A percentile compares a stretch with the other conserved stretches of the same genome.
Evolutionary conservation across 176 grass and related monocot genomes (phyloP).

Genomic region (Carex parvula): DNA sequence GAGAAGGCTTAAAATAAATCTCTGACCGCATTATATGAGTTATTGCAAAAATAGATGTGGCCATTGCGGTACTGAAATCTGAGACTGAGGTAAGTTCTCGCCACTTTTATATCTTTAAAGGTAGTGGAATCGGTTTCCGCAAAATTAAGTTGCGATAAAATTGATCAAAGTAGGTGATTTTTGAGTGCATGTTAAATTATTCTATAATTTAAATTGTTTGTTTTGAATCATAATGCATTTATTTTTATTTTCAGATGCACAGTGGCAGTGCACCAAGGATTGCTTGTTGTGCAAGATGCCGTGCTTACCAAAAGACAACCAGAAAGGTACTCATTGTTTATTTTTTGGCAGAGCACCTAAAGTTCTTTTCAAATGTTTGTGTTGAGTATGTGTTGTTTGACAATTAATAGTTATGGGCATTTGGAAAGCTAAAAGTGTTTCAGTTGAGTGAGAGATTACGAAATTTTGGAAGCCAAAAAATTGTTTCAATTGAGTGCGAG

Average conservation of each 20-base stretch:
- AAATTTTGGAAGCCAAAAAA: too few species aligned
- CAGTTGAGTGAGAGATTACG: too few species aligned
- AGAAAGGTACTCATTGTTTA: constrained; percentile 45
- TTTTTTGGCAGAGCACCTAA: too few species aligned
- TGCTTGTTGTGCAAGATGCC: constrained; percentile 46
- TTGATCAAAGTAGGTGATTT: not conserved
- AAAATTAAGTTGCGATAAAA: not conserved
- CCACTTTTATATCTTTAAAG: not conserved
- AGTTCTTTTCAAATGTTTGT: too few species aligned
- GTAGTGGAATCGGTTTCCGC: not conserved
- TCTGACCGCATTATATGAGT: not conserved
- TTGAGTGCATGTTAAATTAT: not conserved
- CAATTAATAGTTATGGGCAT: too few species aligned
- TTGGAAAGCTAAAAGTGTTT: too few species aligned
- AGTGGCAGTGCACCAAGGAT: not conserved
- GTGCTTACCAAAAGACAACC: constrained; percentile 45
- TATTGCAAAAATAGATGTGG: not conserved
- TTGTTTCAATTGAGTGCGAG: too few species aligned
- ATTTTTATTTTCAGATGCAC: not conserved
- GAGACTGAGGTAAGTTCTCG: not conserved
- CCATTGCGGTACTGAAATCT: not conserved
- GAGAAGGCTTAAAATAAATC: not conserved
- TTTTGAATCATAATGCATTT: not conserved
- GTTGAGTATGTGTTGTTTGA: too few species aligned
- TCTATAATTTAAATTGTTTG: not conserved